Evolutionary conservation across 768 basidiomycete genomes (phyloP), one percentile per base, ranked within the genome.

Genomic region (Psilocybe azurescens): DNA sequence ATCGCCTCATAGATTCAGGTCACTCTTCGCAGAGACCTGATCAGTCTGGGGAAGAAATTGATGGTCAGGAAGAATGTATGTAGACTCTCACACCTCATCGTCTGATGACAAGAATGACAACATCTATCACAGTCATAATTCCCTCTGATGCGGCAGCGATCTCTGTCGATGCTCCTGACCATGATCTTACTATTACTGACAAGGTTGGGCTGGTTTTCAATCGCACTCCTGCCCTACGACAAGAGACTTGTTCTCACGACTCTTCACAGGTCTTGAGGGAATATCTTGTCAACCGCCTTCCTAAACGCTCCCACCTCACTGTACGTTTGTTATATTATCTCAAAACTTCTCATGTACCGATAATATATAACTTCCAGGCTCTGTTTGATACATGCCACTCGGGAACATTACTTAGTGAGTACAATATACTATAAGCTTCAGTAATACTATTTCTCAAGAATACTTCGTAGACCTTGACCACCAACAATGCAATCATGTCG

Each of bases 21-120:
- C 67, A 68, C 50, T 65, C 64, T 1, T 41, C 3, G 9, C 67
- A 65, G 32, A 16, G 58, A 13, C 30, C 46, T 5, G 57, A 59
- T 32, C 10, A 5, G 0, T 44, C 41, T 9, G 51, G 44, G 1
- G 62, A 54, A 1, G 67, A 68, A 39, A 49, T 59, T 33, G 67
- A 65, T 48, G 57, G 60, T 16, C 32, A 60, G 47, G 62, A 63
- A 28, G 62, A 65, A 51, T 65, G 67, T 68, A 54, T 4, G 62
- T 48, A 16, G 7, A n/a, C 3, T 9, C 5, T 20, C 16, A 2
- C 30, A 28, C 1, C 5, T 3, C 3, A 11, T 7, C 30, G 47
- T 16, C 9, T 9, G 33, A 9, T 33, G 9, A 9, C 9, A 33
- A 16, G 32, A 8, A 6, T 20, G 14, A 20, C n/a, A 2, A 6